Evolutionary conservation across 2,329 filamentous ascomycete genomes (phyloP), one percentile per base, ranked within the genome.

Genomic region (Drechslerella dactyloides): DNA sequence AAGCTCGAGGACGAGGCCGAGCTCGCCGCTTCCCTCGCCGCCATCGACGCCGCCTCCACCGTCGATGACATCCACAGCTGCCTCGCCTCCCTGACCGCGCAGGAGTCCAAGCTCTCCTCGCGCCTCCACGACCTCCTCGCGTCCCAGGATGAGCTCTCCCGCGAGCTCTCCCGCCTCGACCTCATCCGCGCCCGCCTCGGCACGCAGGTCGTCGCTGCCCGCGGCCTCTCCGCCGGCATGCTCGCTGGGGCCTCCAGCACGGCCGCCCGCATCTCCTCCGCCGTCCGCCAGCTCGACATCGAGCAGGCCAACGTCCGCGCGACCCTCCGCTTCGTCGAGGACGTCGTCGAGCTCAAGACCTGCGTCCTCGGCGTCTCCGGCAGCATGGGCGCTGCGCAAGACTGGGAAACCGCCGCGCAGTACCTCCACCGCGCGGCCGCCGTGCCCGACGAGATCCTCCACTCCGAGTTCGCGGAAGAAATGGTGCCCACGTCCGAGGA

Each of bases 401-500:
- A 99, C 81, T 99, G 94, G 94, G 94, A 99, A 80, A 94, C 91
- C 1, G 94, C 94, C 2, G 94, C 94, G 1, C 90, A 86, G 52
- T 97, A 97, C 79, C 85, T 99, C 68, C 87, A 90, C 74, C 86
- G 93, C 50, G 93, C 94, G 5, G 87, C 87, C 70, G 87, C 89
- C 75, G 87, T 99, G 11, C 93, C 93, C 0, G 84, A 87, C 56
- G 84, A 89, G 0, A 93, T 99, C 56, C 84, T 93, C 56, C 85
- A 89, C 75, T 91, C 94, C 24, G 85, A 87, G 15, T 99, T 99
- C 78, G 93, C 94, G 0, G 89, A 93, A 37, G 87, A 91, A 74
- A 93, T 96, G 78, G 94, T 99, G 7, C 94, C 94, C 0, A 97
- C 91, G 1, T 90, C 96, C 4, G 94, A 99, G 81, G 92, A 97